Conservation (phyloP, 1,284 basidiomycete species). For the Golubevia sp. region DNA sequence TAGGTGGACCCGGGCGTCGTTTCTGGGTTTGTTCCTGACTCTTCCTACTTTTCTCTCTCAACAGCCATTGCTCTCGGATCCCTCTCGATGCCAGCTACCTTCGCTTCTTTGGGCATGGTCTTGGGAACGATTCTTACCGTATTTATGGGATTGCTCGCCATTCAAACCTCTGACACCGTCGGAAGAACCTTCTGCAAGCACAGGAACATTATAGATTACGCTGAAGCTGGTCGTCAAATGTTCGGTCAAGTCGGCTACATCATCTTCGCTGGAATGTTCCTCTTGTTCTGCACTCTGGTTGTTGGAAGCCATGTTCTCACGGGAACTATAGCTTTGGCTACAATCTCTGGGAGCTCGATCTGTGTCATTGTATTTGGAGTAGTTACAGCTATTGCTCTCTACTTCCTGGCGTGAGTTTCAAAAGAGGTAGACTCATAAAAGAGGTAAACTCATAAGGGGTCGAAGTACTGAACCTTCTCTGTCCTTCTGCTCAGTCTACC, state of each 20-base stretch:
- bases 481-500: background rate
- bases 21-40: too few relatives aligned
- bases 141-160: constrained; percentile 38
- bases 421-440: too few relatives aligned
- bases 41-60: too few relatives aligned
- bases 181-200: constrained; percentile 40
- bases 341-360: constrained; percentile 27
- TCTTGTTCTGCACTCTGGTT: constrained; percentile 19
- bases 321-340: constrained; percentile 38
- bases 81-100: constrained; percentile 28
- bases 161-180: constrained; percentile 37
- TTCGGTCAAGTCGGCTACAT: constrained; percentile 37
- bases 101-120: constrained; percentile 47
- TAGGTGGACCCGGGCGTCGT: too few relatives aligned
- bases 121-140: constrained; percentile 32
- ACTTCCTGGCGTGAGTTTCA: background rate
- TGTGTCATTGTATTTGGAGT: constrained; percentile 42
- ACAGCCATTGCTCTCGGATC: constrained; percentile 42
- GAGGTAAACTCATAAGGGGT: too few relatives aligned
- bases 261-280: constrained; percentile 36
- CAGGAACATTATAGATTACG: constrained; percentile 34
- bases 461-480: constrained; percentile 4
- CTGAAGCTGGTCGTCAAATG: constrained; percentile 35
- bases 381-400: constrained; percentile 41
- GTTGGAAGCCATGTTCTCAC: constrained; percentile 48